Base-by-base conservation (phyloP, 192 early-diverging fungal genomes). In the Tieghemiomyces parasiticus region DNA sequence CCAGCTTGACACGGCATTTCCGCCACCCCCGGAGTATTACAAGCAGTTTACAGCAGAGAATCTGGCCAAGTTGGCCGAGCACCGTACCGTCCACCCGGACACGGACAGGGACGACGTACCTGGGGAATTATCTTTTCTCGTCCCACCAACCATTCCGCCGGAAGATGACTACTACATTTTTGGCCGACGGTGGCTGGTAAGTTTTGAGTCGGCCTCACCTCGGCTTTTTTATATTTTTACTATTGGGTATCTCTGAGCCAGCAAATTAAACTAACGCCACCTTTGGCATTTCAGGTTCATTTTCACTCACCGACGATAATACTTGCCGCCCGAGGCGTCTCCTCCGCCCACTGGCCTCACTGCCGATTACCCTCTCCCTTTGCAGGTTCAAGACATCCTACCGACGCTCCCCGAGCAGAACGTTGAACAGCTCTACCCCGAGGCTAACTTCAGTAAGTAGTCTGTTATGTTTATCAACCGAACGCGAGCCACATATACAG, bases 111-210 rank as follows among this genome's bases (percentile, higher is more conserved):
- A n/a, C n/a, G n/a, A 26, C 20, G 20, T 51, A 48, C 31, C 70
- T n/a, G 58, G 35, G 9, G 74, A 71, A 9, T 64, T 83, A 14
- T 63, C 63, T 20, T 74, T 75, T 33, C 79, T 83, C 10, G 71
- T 77, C 29, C 82, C 84, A 31, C 73, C 78, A 42, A 70, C 72
- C 52, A 74, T 78, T 2, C 72, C 78, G 20, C 50, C 67, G 3
- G 66, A 71, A 9, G 81, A 78, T 26, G 61, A 65, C 0, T 88
- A 85, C 50, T 62, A 67, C 38, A 62, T 76, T 29, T 88, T 88
- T 79, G 81, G 79, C n/a, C 79, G 78, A n/a, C 47, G 67, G 42
- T 88, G 82, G 82, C 80, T 75, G 46, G 84, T 82, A 74, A 64
- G 47, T 48, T 51, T n/a, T n/a, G n/a, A n/a, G n/a, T n/a, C n/a